Percentiles rank a stretch among this genome's conserved stretches.
These are phyloP conservation scores for Candida pseudofarinosa DNA, from an alignment of 805 yeast genomes.

Conservation along the genomic window DNA sequence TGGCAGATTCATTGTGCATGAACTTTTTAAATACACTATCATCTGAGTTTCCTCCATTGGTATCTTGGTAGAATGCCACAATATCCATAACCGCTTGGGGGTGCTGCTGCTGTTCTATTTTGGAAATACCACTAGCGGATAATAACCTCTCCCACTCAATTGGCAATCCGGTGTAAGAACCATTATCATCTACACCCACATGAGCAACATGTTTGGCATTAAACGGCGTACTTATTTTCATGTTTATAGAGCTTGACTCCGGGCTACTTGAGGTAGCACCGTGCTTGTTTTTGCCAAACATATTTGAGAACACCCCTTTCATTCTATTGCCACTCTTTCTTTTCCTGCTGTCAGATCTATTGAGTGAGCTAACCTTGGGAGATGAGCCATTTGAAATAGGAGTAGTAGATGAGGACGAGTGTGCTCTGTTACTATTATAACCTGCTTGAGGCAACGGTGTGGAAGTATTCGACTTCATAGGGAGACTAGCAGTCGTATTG, in stretches of 20 bases:
- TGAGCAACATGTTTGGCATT: conserved; percentile 89
- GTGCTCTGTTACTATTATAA: conserved; percentile 9
- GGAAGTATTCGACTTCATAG: conserved; percentile 10
- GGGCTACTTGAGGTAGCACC: conserved; percentile 10
- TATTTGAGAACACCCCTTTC: conserved; percentile 54
- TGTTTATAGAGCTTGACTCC: conserved; percentile 21
- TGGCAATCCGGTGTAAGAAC: conserved; percentile 89
- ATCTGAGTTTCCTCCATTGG: conserved; percentile 41
- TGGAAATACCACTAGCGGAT: conserved; percentile 81
- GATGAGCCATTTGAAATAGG: conserved; percentile 12
- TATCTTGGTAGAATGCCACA: conserved; percentile 76
- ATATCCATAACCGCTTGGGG: conserved; percentile 94
- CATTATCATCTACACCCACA: conserved; percentile 85
- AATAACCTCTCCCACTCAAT: conserved; percentile 86
- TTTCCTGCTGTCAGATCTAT: conserved; percentile 8
- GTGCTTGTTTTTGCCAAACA: conserved; percentile 37
- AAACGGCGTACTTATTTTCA: conserved; percentile 85
- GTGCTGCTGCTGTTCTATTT: conserved; percentile 82
- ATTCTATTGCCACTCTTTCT: conserved; percentile 49
- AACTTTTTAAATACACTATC: conserved; percentile 40
- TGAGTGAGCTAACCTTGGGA: conserved; percentile 9
- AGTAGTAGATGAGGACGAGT: conserved; percentile 7
- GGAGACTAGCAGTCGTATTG: conserved; percentile 2
- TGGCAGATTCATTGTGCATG: conserved; percentile 18
- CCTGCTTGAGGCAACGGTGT: conserved; percentile 26